Base-by-base conservation (phyloP, 2,329 filamentous ascomycete species). In the Ophiocordyceps camponoti-saundersi region DNA sequence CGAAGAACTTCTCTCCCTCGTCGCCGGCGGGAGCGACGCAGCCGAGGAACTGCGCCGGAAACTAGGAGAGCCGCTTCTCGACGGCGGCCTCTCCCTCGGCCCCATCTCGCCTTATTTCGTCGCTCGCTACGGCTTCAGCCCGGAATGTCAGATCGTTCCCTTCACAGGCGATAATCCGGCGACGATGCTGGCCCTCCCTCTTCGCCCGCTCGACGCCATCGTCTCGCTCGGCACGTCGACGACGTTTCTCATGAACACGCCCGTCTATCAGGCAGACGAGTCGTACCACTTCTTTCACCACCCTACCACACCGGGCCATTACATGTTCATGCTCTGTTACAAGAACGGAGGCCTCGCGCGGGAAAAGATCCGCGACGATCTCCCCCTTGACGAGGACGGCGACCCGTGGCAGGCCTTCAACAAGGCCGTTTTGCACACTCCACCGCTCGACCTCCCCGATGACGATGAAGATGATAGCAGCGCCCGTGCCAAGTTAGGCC, bases 281-380 rank as follows among this genome's bases (percentile, higher is more conserved):
- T 78, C 84, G 7, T 95, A 95, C 59, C 92, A 98, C 69, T 95
- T 96, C 72, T 93, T 96, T 77, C 95, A 95, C 69, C 89, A 96
- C 64, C 92, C 92, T 1, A 92, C 88, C 42, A 94, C 87, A 1
- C 69, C 80, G 0, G 87, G 85, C 1, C 76, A 95, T 50, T 95
- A 94, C 74, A 96, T 98, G 92, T 96, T 98, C 66, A 98, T 98
- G 92, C 79, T 98, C 34, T 98, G 92, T 73, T 98, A 96, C 72
- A 96, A 96, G 67, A 98, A 98, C 65, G 92, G 92, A 54, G 88
- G 88, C 2, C 78, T 96, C 1, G 90, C 92, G 2, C 83, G 92
- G 42, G 92, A 98, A 61, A 80, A 85, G 56, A 78, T 96, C 51
- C 83, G 92, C 47, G 87, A 98, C 59, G 72, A 77, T 0, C 77